Evolutionary conservation across 177 flowering plant genomes (phyloP), one percentile per base, ranked within the genome.

Genomic region (Vitis hybrid): DNA sequence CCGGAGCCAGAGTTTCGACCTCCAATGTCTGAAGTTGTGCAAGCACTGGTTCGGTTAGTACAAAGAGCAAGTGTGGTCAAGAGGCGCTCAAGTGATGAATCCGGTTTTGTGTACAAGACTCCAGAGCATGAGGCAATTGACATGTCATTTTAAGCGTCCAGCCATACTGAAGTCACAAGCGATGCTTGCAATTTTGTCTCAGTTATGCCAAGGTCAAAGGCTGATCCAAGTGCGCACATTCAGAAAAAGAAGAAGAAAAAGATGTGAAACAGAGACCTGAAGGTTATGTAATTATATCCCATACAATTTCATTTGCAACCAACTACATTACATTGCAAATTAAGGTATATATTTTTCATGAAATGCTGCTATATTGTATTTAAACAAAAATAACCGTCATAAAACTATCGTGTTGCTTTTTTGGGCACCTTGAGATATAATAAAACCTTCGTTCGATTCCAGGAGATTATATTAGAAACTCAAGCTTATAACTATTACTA

Each of bases 1-100:
- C 93, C 97, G 51, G 99, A 95, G 77, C 98, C 99, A 1, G 99
- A 93, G 79, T 95, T 95, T 68, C 87, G 99, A 13, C 98, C 98
- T 61, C 97, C 97, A 15, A 91, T 94, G 95, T 94, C 98, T 14
- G 98, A 95, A 77, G 97, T 95, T 17, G 99, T 95, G 55, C 99
- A 95, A 87, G 84, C 94, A 60, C 75, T 95, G 74, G 97, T 93
- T 57, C 79, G 98, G 26, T 74, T 93, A 65, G 84, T 95, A 88
- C 99, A 94, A 76, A 80, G 99, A 67, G 98, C 98, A 32, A 90
- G 93, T 63, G 80, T 81, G 23, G 86, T 83, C 23, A 91, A 88
- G 72, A 84, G 97, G 77, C 87, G 86, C 34, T 83, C 97, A 1
- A 88, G 84, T 52, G 98, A 94, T 32, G 98, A 92, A 51, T 81